phyloP scores from a whole-genome alignment of 1,139 yeast genomes.

The Protomyces pachydermus region DNA sequence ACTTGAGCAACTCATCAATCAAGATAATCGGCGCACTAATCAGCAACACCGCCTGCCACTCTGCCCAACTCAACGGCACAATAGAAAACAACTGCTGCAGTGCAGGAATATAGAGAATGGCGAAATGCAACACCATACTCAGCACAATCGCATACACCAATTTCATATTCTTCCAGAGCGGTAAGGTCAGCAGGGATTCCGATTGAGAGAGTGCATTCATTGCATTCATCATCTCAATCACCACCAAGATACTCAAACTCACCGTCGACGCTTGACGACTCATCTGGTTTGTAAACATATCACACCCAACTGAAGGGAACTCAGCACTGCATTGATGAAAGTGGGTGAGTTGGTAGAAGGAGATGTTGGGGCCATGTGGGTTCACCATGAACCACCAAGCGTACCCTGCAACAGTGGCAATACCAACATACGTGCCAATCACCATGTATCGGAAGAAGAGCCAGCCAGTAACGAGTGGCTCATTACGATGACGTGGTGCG shows the following conservation, averaged over 20 bases:
- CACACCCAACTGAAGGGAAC: conserved; percentile 41
- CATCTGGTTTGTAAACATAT: conserved; percentile 37
- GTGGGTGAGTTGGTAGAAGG: conserved; percentile 39
- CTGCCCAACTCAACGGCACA: conserved; percentile 38
- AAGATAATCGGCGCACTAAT: conserved; percentile 42
- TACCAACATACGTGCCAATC: conserved; percentile 43
- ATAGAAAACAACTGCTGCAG: conserved; percentile 40
- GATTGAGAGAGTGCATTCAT: conserved; percentile 43
- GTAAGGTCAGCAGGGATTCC: conserved; percentile 42
- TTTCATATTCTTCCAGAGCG: conserved; percentile 42
- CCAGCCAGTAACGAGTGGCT: conserved; percentile 43
- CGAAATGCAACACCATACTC: conserved; percentile 40
- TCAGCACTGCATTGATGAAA: conserved; percentile 40
- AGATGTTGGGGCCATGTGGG: conserved; percentile 40
- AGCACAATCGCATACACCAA: conserved; percentile 41
- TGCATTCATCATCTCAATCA: conserved; percentile 45
- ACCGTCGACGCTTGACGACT: conserved; percentile 42
- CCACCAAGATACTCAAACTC: conserved; percentile 42
- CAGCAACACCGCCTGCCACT: conserved; percentile 41
- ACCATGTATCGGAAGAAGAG: conserved; percentile 42
- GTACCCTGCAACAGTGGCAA: conserved; percentile 45
- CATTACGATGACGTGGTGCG: conserved; percentile 39
- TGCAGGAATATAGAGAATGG: conserved; percentile 41
- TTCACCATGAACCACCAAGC: conserved; percentile 43
- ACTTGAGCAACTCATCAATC: conserved; percentile 42